Conservation (phyloP, 192 early-diverging fungal species). For the Pilaira anomala region DNA sequence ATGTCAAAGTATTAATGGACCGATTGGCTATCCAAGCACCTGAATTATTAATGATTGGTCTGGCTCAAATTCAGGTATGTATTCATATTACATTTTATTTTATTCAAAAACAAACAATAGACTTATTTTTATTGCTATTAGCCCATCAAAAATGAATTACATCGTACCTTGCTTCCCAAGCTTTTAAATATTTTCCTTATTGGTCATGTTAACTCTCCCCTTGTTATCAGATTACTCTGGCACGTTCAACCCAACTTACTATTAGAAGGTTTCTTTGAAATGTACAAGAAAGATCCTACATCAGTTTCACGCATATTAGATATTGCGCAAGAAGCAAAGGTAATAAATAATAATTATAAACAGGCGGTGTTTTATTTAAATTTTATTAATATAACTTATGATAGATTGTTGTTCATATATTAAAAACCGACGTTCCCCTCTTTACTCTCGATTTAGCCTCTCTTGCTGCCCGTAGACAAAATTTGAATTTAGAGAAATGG, state of each 20-base stretch:
- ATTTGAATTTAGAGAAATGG: conserved; percentile 84
- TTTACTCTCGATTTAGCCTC: conserved; percentile 80
- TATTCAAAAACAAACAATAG: not conserved
- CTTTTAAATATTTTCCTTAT: conserved; percentile 33
- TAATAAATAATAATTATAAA: not conserved
- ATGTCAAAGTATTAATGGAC: conserved; percentile 62
- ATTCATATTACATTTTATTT: not conserved
- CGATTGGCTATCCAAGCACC: conserved; percentile 57
- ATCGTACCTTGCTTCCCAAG: conserved; percentile 21
- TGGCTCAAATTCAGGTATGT: conserved; percentile 63
- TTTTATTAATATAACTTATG: not conserved
- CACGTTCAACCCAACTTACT: conserved; percentile 21
- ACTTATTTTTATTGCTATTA: not conserved
- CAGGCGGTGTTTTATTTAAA: not conserved
- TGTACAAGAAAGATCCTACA: conserved; percentile 29
- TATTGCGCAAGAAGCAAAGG: conserved; percentile 35
- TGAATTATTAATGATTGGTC: conserved; percentile 71
- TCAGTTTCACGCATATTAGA: conserved; percentile 36
- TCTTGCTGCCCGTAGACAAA: conserved; percentile 71
- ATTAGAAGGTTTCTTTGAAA: conserved; percentile 27
- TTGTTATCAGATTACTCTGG: conserved; percentile 75
- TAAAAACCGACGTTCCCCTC: conserved; percentile 59
- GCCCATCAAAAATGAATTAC: conserved; percentile 18
- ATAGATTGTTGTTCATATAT: conserved; percentile 64
- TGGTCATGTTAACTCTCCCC: conserved; percentile 32